Base-by-base conservation (phyloP, 768 basidiomycete species). In the Amanita inopinata region DNA sequence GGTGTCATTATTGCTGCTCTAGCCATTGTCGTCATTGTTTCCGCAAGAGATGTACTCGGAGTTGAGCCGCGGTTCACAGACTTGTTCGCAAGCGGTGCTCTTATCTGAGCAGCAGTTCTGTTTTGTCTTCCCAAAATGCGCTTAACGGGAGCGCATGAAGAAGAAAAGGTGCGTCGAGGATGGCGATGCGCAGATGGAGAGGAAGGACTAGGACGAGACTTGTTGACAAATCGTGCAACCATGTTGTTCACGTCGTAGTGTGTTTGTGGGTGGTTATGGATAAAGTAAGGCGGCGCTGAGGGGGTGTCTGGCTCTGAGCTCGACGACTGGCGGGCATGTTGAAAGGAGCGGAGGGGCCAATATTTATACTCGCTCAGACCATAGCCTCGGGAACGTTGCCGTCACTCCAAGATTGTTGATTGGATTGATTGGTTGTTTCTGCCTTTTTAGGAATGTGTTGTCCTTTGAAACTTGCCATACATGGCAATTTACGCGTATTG, bases 81-180 rank as follows among this genome's bases (percentile, higher is more conserved):
- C 32, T 46, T 46, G 32, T 38, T 46, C 5, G 37, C 14, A 33
- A 46, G 45, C 1, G 45, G 45, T 3, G 37, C 10, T 22, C 45
- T 36, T 12, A 36, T 22, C 11, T 44, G 45, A 12, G 25, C 5
- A 33, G 37, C 30, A 18, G 31, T 30, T 33, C 38, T 17, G 3
- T 46, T 27, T 5, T 46, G 45, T 18, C 39, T 46, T 3, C 33
- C 37, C 4, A 46, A 33, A 15, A 46, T 40, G 14, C 45, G 45
- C 31, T 39, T 38, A 15, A 40, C 31, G 4, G 36, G 37, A 4
- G 45, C 20, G 9, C 44, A 39, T 24, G 37, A 33, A 45, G 44
- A 24, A 15, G 19, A 33, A n/a, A 23, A 43, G 6, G 24, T 14
- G n/a, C 41, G 22, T 11, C 41, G 41, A n/a, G 5, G 5, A n/a